Base-by-base conservation (phyloP, 768 basidiomycete species). In the Naganishia vishniacii region DNA sequence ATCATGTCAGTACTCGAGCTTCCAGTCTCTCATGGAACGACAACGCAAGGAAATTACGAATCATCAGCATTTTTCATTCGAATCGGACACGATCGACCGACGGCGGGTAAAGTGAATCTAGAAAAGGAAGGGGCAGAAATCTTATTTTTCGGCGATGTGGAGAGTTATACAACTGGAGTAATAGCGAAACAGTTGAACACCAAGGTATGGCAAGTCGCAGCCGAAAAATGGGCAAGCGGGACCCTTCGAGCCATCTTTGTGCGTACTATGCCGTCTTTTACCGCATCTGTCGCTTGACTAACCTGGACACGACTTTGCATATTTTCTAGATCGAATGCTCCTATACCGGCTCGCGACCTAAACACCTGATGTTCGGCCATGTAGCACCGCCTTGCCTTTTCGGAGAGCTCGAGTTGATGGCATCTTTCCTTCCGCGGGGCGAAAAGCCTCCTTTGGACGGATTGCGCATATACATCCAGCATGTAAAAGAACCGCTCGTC, bases 91-190 rank as follows among this genome's bases (percentile, higher is more conserved):
- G 32, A 7, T 18, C 49, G 7, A 28, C 41, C 15, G 11, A 48
- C 34, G 29, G 29, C 2, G 20, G 40, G 37, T 3, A 12, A 41
- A 1, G 29, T n/a, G 3, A 49, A 48, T 5, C 31, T 41, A 8
- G 62, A 61, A 16, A 34, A 29, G 3, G 37, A 34, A 2, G 34
- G 45, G 18, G 20, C 80, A 48, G 89, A 94, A 75, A 86, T 97
- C 68, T 80, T 97, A 40, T 97, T 97, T 78, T 94, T 95, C 70
- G 94, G 94, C 0, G 92, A 94, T 77, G 86, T 95, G 65, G 90
- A 93, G 71, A 89, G 90, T 11, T 34, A 31, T 11, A 49, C 28
- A 4, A 49, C 65, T 18, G 59, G 62, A 20, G 41, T 42, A 11
- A 61, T 61, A 1, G 62, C 61, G 62, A 26, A 51, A 75, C 78